These are phyloP conservation scores for Fusarium chuoi DNA, from an alignment of 2,329 filamentous ascomycete genomes.

Conservation along the genomic window DNA sequence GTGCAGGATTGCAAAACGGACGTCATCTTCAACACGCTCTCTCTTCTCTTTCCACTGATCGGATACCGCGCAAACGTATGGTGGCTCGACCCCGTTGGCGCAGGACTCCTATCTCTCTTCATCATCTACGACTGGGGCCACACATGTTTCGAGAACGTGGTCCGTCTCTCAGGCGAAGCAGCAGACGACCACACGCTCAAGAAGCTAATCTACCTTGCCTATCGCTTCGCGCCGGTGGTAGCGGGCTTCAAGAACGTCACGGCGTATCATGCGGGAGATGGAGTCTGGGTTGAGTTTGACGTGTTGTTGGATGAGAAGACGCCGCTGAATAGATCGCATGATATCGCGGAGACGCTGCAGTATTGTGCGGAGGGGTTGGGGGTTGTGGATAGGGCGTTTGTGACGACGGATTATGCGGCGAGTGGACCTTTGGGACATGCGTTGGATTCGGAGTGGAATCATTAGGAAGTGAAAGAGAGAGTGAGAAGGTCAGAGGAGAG, in stretches of 20 bases:
- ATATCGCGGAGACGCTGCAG: constrained; percentile 49
- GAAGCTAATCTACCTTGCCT: constrained; percentile 49
- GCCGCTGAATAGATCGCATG: constrained; percentile 45
- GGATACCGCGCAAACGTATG: constrained; percentile 68
- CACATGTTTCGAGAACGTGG: constrained; percentile 55
- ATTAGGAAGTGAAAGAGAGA: not conserved
- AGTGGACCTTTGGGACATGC: constrained; percentile 48
- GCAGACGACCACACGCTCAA: constrained; percentile 44
- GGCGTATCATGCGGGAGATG: constrained; percentile 49
- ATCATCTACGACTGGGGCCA: constrained; percentile 76
- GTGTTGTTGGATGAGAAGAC: constrained; percentile 47
- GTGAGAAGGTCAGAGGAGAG: not conserved
- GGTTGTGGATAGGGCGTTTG: constrained; percentile 49
- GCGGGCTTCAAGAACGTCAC: constrained; percentile 49
- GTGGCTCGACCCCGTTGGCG: constrained; percentile 74
- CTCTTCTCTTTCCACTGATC: constrained; percentile 83
- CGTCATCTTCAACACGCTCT: constrained; percentile 88
- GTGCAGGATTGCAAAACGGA: constrained; percentile 65
- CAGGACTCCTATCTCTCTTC: constrained; percentile 70
- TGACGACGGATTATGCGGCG: constrained; percentile 49
- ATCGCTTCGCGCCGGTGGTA: constrained; percentile 48
- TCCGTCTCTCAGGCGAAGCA: constrained; percentile 47
- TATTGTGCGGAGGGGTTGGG: constrained; percentile 48
- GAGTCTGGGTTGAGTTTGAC: constrained; percentile 50
- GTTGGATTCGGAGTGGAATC: constrained; percentile 42